A percentile compares a stretch with the other conserved stretches of the same genome.
Evolutionary conservation across 2,329 filamentous ascomycete genomes (phyloP).

Genomic region (Fusarium sp.): DNA sequence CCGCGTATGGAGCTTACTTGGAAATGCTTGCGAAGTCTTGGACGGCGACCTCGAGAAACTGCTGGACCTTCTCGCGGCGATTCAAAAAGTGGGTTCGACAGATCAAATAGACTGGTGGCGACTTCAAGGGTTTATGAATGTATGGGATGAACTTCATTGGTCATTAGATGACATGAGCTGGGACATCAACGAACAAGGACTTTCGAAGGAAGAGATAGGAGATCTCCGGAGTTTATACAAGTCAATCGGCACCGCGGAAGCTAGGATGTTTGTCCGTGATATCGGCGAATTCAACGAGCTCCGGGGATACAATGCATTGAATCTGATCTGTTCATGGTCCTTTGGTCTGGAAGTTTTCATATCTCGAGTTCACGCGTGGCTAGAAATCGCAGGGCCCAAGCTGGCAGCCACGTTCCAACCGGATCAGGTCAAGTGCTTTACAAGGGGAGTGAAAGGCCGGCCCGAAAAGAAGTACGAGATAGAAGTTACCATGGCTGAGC

Average conservation of each 20-base stretch:
- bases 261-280: neutral
- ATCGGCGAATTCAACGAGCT: neutral
- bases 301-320: conserved; percentile 9
- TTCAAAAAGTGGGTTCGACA: neutral
- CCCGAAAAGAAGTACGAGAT: neutral
- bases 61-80: neutral
- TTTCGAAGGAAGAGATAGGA: no score
- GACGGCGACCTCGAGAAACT: neutral
- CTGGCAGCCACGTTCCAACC: neutral
- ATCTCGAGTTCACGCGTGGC: conserved; percentile 3
- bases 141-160: neutral
- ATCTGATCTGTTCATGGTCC: neutral
- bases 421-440: neutral
- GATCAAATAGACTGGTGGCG: neutral
- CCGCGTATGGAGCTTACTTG: conserved; percentile 1
- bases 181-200: no score
- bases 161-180: no score
- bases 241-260: neutral
- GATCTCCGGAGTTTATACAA: neutral
- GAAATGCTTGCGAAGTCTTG: neutral
- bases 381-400: neutral
- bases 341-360: conserved; percentile 3
- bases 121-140: neutral
- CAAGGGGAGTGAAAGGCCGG: neutral
- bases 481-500: neutral